Base-by-base conservation (phyloP, 768 basidiomycete species). In the Boletus pseudopeckii region DNA sequence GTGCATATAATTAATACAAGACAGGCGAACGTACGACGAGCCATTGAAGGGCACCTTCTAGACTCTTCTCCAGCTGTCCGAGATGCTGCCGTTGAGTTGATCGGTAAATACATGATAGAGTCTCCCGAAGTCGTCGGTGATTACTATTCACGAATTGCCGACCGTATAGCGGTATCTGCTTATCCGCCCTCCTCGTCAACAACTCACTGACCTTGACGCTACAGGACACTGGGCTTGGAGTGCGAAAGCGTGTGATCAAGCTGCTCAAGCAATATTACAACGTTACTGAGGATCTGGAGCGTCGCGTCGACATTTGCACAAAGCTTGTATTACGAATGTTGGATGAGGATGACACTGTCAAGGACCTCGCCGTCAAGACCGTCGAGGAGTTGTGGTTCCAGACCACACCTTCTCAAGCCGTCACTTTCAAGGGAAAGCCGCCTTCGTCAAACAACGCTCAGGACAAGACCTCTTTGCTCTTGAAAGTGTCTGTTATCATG, bases 21-120 rank as follows among this genome's bases (percentile, higher is more conserved):
- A 32, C 57, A 94, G 90, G 64, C 80, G 3, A 88, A 84, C 57
- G 92, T 98, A 36, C 85, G 92, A 33, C 79, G 81, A 44, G 85
- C 90, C 2, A 92, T 99, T 58, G 93, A 98, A 70, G 85, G 83
- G 34, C 92, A 97, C 64, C 79, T 99, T 14, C 75, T 90, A 2
- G 97, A 99, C 61, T 88, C 81, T 58, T 98, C 97, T 1, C 88
- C 97, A 1, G 89, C 90, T 17, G 97, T 99, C 7, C 89, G 97
- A 11, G 97, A 99, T 67, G 93, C 94, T 5, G 94, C 96, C 6
- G 91, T 99, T 14, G 97, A 98, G 65, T 75, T 99, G 53, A 91
- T 98, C 53, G 97, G 97, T n/a, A 96, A 93, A 73, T 96, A 98
- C 64, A 86, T 98, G 77, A 83, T 94, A 34, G 88, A 92, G 56